Conservation (phyloP, 2,329 filamentous ascomycete genomes). For the Nigrograna mackinnonii region DNA sequence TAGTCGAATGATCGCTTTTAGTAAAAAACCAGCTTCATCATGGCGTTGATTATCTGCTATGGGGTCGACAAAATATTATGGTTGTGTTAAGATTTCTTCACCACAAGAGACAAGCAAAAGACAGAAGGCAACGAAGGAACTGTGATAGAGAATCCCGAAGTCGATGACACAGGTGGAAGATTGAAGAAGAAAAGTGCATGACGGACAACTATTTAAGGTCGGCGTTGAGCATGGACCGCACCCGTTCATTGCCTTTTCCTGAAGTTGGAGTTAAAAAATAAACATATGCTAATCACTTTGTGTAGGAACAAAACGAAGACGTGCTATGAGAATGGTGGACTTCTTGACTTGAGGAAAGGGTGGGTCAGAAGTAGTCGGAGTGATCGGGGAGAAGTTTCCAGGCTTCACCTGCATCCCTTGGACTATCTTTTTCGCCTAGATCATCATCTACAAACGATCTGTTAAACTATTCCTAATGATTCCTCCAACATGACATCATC, state of each 20-base stretch:
- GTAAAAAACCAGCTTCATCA: no score
- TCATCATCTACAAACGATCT: no score
- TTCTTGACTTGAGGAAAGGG: neutral
- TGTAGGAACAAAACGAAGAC: no score
- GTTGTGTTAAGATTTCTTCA: no score
- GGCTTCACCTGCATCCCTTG: neutral
- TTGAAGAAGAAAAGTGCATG: neutral
- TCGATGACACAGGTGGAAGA: neutral
- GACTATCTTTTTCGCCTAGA: no score
- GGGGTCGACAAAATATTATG: no score
- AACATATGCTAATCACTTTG: constrained; percentile 1
- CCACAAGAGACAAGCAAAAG: neutral
- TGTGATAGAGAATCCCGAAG: neutral
- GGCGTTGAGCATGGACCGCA: neutral
- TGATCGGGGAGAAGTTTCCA: neutral
- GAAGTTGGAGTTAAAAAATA: neutral
- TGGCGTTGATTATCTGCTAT: no score
- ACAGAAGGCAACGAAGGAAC: neutral
- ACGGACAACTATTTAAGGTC: neutral
- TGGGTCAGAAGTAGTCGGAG: neutral
- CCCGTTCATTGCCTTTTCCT: neutral
- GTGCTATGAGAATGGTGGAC: no score
- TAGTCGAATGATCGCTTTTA: no score
- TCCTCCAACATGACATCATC: no score
- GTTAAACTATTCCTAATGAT: no score